Evolutionary conservation across 768 basidiomycete species (phyloP).

Genomic region (Collybia sp.): DNA sequence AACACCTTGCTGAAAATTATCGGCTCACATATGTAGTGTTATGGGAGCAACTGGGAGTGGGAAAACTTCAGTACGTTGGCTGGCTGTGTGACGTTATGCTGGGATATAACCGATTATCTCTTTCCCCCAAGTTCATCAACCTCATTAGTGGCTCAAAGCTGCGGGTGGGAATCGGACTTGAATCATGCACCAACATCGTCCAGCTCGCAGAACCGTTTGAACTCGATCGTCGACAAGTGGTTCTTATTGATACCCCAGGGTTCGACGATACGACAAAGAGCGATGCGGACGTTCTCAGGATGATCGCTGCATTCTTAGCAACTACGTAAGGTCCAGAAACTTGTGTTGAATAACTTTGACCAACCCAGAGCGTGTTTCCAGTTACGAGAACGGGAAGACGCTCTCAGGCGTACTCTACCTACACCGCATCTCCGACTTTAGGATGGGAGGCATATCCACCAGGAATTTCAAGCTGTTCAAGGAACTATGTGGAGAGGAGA

Average conservation of each 20-base stretch:
- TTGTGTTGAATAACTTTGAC: neutral
- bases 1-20: too few relatives aligned
- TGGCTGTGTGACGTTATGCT: neutral
- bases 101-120: neutral
- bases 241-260: conserved; percentile 55
- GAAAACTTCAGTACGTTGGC: conserved; percentile 26
- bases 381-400: conserved; percentile 28
- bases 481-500: conserved; percentile 8
- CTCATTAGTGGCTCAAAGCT: conserved; percentile 43
- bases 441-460: conserved; percentile 29
- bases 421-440: conserved; percentile 48
- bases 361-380: conserved; percentile 4
- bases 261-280: conserved; percentile 50
- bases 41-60: conserved; percentile 37
- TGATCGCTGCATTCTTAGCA: conserved; percentile 40
- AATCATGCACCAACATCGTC: conserved; percentile 48
- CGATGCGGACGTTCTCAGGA: conserved; percentile 42
- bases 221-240: conserved; percentile 35
- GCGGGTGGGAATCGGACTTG: conserved; percentile 37
- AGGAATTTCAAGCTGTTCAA: conserved; percentile 11
- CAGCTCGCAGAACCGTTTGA: conserved; percentile 36
- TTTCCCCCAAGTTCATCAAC: conserved; percentile 45
- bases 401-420: conserved; percentile 52
- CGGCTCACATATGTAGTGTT: conserved; percentile 14
- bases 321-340: conserved; percentile 18